Evolutionary conservation across 2,329 filamentous ascomycete species (phyloP).

Genomic region (Penicillium oxalicum): DNA sequence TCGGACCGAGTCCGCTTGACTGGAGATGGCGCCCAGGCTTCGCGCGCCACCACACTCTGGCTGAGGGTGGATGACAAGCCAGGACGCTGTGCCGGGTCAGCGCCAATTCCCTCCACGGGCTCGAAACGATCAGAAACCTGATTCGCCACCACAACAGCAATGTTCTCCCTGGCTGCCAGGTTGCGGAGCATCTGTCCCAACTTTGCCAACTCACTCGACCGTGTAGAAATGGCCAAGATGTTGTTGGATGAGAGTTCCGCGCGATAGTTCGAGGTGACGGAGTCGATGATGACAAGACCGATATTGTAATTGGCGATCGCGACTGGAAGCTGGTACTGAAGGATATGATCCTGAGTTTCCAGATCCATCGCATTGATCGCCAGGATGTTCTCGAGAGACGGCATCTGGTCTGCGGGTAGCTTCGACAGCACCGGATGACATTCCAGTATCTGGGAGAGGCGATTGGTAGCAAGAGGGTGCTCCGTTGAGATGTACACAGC

Average conservation of each 20-base stretch:
- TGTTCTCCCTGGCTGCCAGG: slow-evolving; percentile 64
- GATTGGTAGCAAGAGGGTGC: slow-evolving; percentile 71
- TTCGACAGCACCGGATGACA: slow-evolving; percentile 56
- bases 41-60: slow-evolving; percentile 13
- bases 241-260: slow-evolving; percentile 58
- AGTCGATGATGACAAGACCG: slow-evolving; percentile 81
- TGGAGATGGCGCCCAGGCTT: slow-evolving; percentile 17
- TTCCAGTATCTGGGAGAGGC: slow-evolving; percentile 71
- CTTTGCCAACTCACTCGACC: slow-evolving; percentile 69
- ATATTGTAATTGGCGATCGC: slow-evolving; percentile 69
- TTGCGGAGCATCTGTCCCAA: slow-evolving; percentile 68
- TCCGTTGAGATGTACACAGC: slow-evolving; percentile 94
- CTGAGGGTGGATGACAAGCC: slow-evolving; percentile 9
- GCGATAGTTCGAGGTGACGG: slow-evolving; percentile 90
- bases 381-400: slow-evolving; percentile 70
- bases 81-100: slow-evolving; percentile 1
- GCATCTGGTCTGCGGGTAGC: slow-evolving; percentile 38
- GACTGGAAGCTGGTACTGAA: slow-evolving; percentile 86
- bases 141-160: slow-evolving; percentile 88
- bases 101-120: slow-evolving; percentile 14
- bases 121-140: slow-evolving; percentile 88
- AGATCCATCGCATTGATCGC: slow-evolving; percentile 82
- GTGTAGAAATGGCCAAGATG: slow-evolving; percentile 58
- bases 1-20: slow-evolving; percentile 12
- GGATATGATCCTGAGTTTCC: slow-evolving; percentile 90